Evolutionary conservation across 345 rosid genomes (phyloP).

Genomic region (Gossypium rotundifolium): DNA sequence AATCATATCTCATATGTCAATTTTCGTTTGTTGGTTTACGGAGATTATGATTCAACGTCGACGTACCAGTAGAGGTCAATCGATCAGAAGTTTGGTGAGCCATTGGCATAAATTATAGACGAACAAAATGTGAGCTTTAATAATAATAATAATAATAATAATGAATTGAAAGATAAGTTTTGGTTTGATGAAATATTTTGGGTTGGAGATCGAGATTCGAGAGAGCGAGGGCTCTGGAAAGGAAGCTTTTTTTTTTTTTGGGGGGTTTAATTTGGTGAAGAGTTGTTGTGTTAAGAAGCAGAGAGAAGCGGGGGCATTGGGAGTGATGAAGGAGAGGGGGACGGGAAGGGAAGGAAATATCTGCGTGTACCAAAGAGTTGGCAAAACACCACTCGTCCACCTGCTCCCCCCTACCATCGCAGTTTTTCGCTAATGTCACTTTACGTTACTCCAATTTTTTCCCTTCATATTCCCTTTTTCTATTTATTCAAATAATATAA

Average conservation of each 20-base stretch:
- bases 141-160: too few species aligned
- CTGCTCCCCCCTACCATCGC: neutral
- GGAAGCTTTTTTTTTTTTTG: too few species aligned
- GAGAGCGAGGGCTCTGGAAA: neutral
- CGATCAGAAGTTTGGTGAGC: conserved; percentile 24
- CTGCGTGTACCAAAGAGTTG: neutral
- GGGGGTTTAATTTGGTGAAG: neutral
- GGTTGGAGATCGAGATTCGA: neutral
- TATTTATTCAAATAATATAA: too few species aligned
- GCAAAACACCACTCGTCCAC: conserved; percentile 1
- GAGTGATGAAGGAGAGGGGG: neutral
- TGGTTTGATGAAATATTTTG: neutral
- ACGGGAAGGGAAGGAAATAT: neutral
- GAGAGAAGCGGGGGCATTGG: neutral
- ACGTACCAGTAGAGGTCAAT: conserved; percentile 25
- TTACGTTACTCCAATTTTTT: neutral
- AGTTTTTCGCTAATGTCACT: conserved; percentile 3
- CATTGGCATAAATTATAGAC: conserved; percentile 1
- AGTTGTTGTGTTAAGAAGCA: neutral
- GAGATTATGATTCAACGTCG: neutral
- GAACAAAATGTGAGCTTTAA: neutral
- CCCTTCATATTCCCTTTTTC: too few species aligned
- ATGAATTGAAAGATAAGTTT: too few species aligned
- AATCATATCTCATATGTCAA: too few species aligned
- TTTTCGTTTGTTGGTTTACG: neutral